Evolutionary conservation across 305 asterid species (phyloP).

Genomic region (Nicotiana rustica): DNA sequence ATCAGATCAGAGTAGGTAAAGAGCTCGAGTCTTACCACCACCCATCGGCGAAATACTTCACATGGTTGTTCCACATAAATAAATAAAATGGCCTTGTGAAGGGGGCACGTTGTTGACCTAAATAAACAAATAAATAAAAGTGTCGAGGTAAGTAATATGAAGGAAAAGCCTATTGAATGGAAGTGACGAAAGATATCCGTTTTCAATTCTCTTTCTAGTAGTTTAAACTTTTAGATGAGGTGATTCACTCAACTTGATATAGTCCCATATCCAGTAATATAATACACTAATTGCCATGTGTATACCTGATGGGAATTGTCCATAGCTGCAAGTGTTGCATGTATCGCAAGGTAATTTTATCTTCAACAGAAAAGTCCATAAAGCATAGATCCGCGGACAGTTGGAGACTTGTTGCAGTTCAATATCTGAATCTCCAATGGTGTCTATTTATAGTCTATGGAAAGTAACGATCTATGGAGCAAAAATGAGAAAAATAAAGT

Average conservation of each 20-base stretch:
- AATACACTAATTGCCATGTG: not conserved
- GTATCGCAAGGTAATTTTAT: not conserved
- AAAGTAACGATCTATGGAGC: not conserved
- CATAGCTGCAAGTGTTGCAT: conserved; percentile 3
- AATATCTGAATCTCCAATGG: not conserved
- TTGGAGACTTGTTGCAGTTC: conserved; percentile 6
- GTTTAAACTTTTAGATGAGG: not conserved
- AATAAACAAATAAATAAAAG: not conserved
- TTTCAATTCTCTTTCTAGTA: not conserved
- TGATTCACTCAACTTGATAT: not conserved
- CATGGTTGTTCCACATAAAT: conserved; percentile 3
- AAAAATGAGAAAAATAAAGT: not conserved
- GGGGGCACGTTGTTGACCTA: not conserved
- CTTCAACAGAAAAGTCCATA: not conserved
- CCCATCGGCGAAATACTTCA: not conserved
- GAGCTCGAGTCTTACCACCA: not conserved
- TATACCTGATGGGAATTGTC: conserved; percentile 15
- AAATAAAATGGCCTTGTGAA: not conserved
- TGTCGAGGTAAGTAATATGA: too few relatives aligned
- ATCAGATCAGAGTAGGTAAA: not conserved
- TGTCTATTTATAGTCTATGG: not conserved
- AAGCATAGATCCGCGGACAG: not conserved
- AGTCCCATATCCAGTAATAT: not conserved
- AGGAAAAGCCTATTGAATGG: too few relatives aligned
- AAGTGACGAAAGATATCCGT: too few relatives aligned